Evolutionary conservation across 179 eudicot species (phyloP).

Genomic region (Heliamphora pulchella): DNA sequence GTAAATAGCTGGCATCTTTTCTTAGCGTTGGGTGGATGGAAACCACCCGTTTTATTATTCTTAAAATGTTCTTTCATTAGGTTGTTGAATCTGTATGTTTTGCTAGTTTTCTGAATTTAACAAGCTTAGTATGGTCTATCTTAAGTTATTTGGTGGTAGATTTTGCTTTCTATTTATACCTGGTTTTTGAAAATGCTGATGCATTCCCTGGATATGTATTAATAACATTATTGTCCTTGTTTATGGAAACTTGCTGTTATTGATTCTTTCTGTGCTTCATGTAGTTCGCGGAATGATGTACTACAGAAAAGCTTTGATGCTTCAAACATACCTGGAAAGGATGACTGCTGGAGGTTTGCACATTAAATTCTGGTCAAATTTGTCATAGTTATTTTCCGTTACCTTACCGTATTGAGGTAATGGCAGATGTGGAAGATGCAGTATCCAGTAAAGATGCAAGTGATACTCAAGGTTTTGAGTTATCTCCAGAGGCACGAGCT

Average conservation of each 20-base stretch:
- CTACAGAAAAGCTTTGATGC: constrained; percentile 95
- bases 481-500: constrained; percentile 96
- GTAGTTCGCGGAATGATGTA: constrained; percentile 99
- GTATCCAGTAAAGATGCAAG: constrained; percentile 40
- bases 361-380: not conserved
- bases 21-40: not conserved
- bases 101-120: not conserved
- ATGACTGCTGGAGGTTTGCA: constrained; percentile 61
- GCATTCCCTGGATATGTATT: not conserved
- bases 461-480: constrained; percentile 71
- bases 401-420: constrained; percentile 13
- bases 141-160: not conserved
- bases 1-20: not conserved
- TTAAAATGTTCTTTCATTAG: not conserved
- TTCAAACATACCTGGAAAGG: constrained; percentile 84
- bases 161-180: not conserved
- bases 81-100: not conserved
- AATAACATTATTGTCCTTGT: not conserved
- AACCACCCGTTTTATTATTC: not conserved
- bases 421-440: constrained; percentile 66
- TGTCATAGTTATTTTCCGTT: not conserved
- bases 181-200: not conserved
- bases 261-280: constrained; percentile 14
- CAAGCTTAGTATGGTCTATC: not conserved
- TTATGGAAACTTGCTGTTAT: not conserved